phyloP scores from a whole-genome alignment of 495 filamentous ascomycete genomes.

The Neurospora tetraspora region DNA sequence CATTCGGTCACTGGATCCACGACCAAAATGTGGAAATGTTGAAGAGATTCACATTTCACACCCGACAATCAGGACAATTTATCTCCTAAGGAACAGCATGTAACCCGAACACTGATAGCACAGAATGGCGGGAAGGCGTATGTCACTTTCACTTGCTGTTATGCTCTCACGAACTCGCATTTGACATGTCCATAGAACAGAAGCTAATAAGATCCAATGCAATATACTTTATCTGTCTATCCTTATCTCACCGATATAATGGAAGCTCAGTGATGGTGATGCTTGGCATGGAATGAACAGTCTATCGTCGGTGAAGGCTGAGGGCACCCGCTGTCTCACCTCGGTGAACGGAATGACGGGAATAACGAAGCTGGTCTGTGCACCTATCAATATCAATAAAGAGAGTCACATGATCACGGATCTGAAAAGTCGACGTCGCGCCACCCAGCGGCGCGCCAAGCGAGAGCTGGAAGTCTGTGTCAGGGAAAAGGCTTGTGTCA shows the following conservation, averaged over 20 bases:
- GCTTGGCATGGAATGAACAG: neutral
- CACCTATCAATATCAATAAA: neutral
- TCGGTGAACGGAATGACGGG: neutral
- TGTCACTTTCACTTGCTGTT: neutral
- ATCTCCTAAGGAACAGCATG: neutral
- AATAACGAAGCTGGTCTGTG: neutral
- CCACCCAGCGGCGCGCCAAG: neutral
- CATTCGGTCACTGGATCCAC: neutral
- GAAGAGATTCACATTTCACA: neutral
- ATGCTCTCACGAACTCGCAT: neutral
- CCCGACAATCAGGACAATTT: neutral
- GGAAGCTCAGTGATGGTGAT: neutral
- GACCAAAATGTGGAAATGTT: neutral
- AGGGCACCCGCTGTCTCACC: neutral
- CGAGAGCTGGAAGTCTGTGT: neutral
- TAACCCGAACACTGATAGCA: neutral
- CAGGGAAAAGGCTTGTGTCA: too few species aligned
- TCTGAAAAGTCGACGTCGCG: neutral
- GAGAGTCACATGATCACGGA: neutral
- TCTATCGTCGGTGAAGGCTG: neutral
- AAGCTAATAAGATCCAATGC: neutral
- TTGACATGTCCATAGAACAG: neutral
- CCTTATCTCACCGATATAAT: neutral
- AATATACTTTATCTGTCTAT: neutral
- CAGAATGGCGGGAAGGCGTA: neutral